Base-by-base conservation (phyloP, 1,284 basidiomycete genomes). In the Pisolithus thermaeus region DNA sequence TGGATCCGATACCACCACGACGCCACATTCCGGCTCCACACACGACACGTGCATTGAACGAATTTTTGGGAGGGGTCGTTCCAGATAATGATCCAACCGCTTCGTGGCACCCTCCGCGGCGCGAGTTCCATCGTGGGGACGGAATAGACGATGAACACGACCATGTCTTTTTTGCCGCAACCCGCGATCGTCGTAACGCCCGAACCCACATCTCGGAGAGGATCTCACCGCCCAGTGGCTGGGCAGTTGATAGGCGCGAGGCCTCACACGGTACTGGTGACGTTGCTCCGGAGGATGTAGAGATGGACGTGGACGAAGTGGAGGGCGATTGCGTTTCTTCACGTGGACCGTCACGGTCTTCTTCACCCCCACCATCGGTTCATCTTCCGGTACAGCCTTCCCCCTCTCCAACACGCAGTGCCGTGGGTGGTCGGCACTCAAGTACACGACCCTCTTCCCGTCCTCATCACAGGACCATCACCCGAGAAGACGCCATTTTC, bases 41-140 rank as follows among this genome's bases (percentile, higher is more conserved):
- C 51, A 73, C 78, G 27, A 69, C 78, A 32, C 74, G 78, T 53
- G 76, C 77, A 11, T 63, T 77, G 18, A 78, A 79, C 54, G 80
- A 83, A 55, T 75, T 78, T 1, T 80, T 83, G 71, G 72, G 79
- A 36, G 56, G 48, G 35, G 42, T 56, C n/a, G 52, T 62, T 36
- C 25, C 55, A 20, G 52, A 36, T 28, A 41, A 46, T 36, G 60
- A 50, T 6, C 27, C 50, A 11, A 42, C 58, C 36, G 39, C 52
- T 39, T 54, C 53, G 27, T 58, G 62, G 42, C 50, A 65, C 49
- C 50, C 55, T 12, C 47, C 53, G 18, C 69, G 52, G 49, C 68
- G 49, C 55, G 59, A 45, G 51, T 59, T 46, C 51, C 59, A 51
- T 48, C 62, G 52, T 41, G 62, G 60, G 14, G 70, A 64, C 16